Conservation (phyloP, 352 stramenopile genomes). For the Thraustochytrium striatum region DNA sequence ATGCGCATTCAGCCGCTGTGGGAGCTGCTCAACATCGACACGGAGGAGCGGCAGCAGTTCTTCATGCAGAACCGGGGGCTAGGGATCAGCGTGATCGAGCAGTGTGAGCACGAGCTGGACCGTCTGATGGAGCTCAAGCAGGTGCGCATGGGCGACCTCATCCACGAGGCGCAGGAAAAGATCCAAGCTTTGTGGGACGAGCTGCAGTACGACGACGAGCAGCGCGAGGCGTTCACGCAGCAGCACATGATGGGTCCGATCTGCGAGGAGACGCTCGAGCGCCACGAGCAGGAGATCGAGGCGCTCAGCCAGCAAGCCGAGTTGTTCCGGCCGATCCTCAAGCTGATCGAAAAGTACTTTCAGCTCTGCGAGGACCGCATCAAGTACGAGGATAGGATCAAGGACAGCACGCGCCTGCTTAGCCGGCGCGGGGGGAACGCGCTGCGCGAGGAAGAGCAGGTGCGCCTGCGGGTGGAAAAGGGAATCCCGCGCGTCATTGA, state of each 20-base stretch:
- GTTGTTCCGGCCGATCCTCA: slow-evolving; percentile 43
- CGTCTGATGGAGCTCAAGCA: slow-evolving; percentile 41
- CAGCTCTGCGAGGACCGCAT: slow-evolving; percentile 45
- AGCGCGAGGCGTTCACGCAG: slow-evolving; percentile 37
- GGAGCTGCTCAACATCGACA: slow-evolving; percentile 40
- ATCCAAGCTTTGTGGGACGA: slow-evolving; percentile 45
- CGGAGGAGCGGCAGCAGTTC: slow-evolving; percentile 34
- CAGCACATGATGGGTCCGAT: slow-evolving; percentile 44
- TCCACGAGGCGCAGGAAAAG: slow-evolving; percentile 32
- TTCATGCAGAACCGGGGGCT: slow-evolving; percentile 47
- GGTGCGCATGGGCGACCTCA: slow-evolving; percentile 40
- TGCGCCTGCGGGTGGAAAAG: slow-evolving; percentile 28
- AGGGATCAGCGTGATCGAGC: slow-evolving; percentile 28
- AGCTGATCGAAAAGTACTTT: slow-evolving; percentile 21
- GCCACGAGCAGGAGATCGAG: slow-evolving; percentile 43
- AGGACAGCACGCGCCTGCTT: slow-evolving; percentile 48
- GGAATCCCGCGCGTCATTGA: slow-evolving; percentile 15
- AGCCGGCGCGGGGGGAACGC: not conserved
- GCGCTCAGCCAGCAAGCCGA: slow-evolving; percentile 25
- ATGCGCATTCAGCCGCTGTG: slow-evolving; percentile 43
- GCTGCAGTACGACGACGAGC: slow-evolving; percentile 46
- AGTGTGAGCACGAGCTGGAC: slow-evolving; percentile 47
- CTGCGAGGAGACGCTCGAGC: slow-evolving; percentile 35
- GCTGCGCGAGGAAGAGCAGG: slow-evolving; percentile 41
- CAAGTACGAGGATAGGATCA: slow-evolving; percentile 45